Evolutionary conservation across 805 yeast species (phyloP).

Genomic region (Candida dajiaensis): DNA sequence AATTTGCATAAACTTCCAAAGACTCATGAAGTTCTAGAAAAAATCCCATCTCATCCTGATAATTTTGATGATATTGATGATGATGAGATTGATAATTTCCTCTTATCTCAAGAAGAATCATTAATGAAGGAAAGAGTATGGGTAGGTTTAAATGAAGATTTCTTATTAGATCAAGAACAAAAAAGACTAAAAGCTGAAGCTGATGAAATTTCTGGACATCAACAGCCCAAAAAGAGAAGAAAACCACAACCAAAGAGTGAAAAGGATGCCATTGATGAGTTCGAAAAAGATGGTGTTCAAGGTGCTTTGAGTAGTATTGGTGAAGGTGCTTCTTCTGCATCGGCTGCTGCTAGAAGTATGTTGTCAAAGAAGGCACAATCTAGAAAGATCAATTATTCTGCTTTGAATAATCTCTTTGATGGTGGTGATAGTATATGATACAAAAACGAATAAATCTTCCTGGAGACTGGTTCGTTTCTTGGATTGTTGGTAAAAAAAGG

Average conservation of each 20-base stretch:
- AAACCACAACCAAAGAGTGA: conserved; percentile 25
- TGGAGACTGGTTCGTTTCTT: background rate
- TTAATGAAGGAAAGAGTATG: conserved; percentile 76
- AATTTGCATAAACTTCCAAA: conserved; percentile 57
- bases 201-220: conserved; percentile 79
- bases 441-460: background rate
- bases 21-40: conserved; percentile 45
- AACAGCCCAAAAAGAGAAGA: conserved; percentile 48
- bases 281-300: conserved; percentile 30
- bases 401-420: conserved; percentile 51
- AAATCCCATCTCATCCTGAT: conserved; percentile 54
- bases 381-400: conserved; percentile 84
- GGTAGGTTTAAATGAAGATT: conserved; percentile 87
- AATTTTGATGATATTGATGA: conserved; percentile 76
- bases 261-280: conserved; percentile 26
- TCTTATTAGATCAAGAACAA: conserved; percentile 75
- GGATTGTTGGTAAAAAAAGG: too few species aligned
- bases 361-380: conserved; percentile 71
- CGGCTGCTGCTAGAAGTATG: conserved; percentile 75
- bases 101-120: conserved; percentile 66
- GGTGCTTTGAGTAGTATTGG: conserved; percentile 40
- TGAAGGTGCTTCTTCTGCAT: conserved; percentile 53
- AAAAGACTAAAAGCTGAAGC: conserved; percentile 81
- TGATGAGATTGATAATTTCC: conserved; percentile 59
- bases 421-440: background rate